Base-by-base conservation (phyloP, 768 basidiomycete species). In the Tubosaeta sp. region DNA sequence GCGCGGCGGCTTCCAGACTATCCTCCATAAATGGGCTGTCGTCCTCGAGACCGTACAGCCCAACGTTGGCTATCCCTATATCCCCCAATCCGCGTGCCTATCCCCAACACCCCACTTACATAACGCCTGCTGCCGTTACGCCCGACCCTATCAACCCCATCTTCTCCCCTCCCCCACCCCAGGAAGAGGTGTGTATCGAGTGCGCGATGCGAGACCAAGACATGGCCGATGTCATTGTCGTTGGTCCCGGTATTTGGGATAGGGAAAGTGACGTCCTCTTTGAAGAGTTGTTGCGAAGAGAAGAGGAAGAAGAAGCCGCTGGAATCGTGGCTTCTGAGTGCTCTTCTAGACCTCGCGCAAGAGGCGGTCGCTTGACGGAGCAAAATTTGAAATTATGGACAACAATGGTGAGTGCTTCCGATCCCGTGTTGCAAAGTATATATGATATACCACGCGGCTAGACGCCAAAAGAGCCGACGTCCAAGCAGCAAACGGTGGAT, bases 191-290 rank as follows among this genome's bases (percentile, higher is more conserved):
- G 27, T 99, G 95, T 60, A 76, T 96, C 31, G 96, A 98, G 69
- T 99, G 96, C 64, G 87, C 96, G 51, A 98, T 98, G 94, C 85
- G 96, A 29, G 96, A 99, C 69, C 83, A 95, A 64, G 96, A 99
- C 66, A 92, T 99, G 88, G 91, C 86, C 9, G 94, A 96, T 66
- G 92, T 99, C 22, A 81, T 90, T 66, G 96, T 96, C 19, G 80
- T 84, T 3, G 82, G 84, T 25, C 82, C 85, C 10, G 91, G 93
- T 1, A 79, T 88, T 8, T 99, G 96, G 96, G 91, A 90, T 0
- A 78, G 96, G 34, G 86, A 86, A 55, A 94, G 91, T 63, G 95
- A 99, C 64, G 81, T 76, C 11, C 73, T 79, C 27, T 95, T 79
- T 50, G 81, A 90, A 34, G 94, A 98, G 35, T 72, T 94, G 21